These are phyloP conservation scores for Microbotryomycetes sp. DNA, from an alignment of 1,284 basidiomycete genomes.

Conservation along the genomic window DNA sequence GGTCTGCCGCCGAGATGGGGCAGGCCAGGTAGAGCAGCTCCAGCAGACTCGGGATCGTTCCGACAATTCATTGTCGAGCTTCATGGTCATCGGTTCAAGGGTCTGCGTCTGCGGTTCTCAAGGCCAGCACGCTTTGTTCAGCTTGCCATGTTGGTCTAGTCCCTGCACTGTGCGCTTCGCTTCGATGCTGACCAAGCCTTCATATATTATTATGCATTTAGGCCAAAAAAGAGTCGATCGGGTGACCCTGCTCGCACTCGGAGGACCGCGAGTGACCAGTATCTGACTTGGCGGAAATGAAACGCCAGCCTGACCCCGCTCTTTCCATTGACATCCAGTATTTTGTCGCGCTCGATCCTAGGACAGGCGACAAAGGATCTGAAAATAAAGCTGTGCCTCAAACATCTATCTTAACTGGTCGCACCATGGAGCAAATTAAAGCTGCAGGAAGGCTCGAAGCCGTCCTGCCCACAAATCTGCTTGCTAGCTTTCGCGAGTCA, in stretches of 20 bases:
- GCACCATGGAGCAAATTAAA: slow-evolving; percentile 19
- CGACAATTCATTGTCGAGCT: slow-evolving; percentile 14
- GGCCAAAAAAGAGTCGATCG: no score
- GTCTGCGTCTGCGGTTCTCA: background rate
- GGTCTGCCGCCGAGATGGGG: background rate
- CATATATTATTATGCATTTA: no score
- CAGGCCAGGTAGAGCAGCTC: background rate
- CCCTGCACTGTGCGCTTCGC: background rate
- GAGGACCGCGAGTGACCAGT: background rate
- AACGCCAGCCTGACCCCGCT: no score
- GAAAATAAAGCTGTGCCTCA: background rate
- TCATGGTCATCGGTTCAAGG: slow-evolving; percentile 6
- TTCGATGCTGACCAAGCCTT: background rate
- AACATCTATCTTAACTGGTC: slow-evolving; percentile 13
- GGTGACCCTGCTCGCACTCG: background rate
- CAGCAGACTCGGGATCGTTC: background rate
- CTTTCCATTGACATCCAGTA: no score
- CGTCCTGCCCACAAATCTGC: background rate
- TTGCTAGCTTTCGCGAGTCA: background rate
- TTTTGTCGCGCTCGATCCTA: background rate
- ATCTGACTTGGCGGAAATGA: background rate
- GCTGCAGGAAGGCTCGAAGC: background rate
- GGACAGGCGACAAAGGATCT: background rate
- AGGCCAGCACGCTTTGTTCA: background rate
- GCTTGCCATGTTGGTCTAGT: background rate